Percentiles rank a stretch among this genome's conserved stretches.
Conservation (phyloP, 352 stramenopile species). For the Phytophthora tentaculata region DNA sequence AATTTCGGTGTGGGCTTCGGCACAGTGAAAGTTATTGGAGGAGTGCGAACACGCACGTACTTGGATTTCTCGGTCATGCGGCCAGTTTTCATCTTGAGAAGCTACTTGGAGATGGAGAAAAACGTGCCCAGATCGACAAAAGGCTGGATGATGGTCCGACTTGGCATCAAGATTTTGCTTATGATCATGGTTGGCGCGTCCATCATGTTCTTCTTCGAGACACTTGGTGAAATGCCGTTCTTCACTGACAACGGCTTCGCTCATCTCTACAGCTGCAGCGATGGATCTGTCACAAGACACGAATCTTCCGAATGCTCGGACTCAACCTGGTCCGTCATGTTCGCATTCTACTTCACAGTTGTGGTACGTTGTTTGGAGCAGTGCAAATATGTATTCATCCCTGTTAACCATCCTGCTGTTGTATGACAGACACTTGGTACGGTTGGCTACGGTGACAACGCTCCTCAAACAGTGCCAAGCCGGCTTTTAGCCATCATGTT, state of each 20-base stretch:
- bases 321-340: constrained; percentile 89
- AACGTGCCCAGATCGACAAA: constrained; percentile 73
- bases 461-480: constrained; percentile 83
- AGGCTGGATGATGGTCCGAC: constrained; percentile 82
- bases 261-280: constrained; percentile 77
- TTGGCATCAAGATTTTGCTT: constrained; percentile 82
- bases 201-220: constrained; percentile 90
- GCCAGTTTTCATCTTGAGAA: constrained; percentile 79
- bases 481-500: constrained; percentile 88
- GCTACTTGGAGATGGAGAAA: constrained; percentile 87
- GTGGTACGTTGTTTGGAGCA: constrained; percentile 57
- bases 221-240: constrained; percentile 82
- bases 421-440: constrained; percentile 78
- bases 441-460: constrained; percentile 88
- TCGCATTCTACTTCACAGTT: constrained; percentile 90
- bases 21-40: constrained; percentile 61
- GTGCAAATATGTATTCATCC: neutral
- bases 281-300: constrained; percentile 62
- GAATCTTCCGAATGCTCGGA: constrained; percentile 51
- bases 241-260: constrained; percentile 83
- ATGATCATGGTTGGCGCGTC: constrained; percentile 85
- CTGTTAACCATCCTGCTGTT: too few relatives aligned
- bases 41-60: constrained; percentile 70
- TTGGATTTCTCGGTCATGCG: constrained; percentile 90
- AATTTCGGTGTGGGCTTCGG: constrained; percentile 82